Evolutionary conservation across 2,329 filamentous ascomycete species (phyloP).

Genomic region (Colletotrichum incanum): DNA sequence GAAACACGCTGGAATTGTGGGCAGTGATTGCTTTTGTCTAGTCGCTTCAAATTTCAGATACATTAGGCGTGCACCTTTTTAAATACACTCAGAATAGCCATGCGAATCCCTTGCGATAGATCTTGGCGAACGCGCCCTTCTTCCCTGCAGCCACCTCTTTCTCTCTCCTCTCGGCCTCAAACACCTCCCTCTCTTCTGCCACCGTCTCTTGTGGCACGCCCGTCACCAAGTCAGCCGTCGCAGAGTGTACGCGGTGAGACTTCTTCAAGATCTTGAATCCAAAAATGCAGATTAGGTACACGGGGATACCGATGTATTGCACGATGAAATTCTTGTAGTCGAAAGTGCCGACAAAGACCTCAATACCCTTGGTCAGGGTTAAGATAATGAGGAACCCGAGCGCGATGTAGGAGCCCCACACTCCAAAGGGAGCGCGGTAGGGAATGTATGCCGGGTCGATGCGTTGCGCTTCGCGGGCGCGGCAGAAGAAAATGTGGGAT

Average conservation of each 20-base stretch:
- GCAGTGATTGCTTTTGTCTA: too few species aligned
- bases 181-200: background rate
- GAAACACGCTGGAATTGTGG: too few species aligned
- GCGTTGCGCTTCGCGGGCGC: constrained; percentile 55
- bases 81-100: constrained; percentile 11
- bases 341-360: constrained; percentile 30
- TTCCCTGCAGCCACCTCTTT: constrained; percentile 17
- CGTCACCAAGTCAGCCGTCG: constrained; percentile 18
- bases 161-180: background rate
- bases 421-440: constrained; percentile 53
- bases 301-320: constrained; percentile 36
- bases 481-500: constrained; percentile 57
- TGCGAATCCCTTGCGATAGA: constrained; percentile 19
- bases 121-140: background rate
- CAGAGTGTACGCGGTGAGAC: background rate
- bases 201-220: constrained; percentile 10
- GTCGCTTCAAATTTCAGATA: background rate
- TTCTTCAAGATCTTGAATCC: constrained; percentile 21
- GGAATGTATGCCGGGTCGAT: constrained; percentile 54
- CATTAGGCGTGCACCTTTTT: too few species aligned
- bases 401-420: constrained; percentile 25
- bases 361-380: constrained; percentile 25
- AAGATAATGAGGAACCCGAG: constrained; percentile 20
- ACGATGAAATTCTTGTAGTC: constrained; percentile 36
- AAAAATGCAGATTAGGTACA: constrained; percentile 20